Conservation (phyloP, 1,139 yeast species). For the Williopsis jadinii region DNA sequence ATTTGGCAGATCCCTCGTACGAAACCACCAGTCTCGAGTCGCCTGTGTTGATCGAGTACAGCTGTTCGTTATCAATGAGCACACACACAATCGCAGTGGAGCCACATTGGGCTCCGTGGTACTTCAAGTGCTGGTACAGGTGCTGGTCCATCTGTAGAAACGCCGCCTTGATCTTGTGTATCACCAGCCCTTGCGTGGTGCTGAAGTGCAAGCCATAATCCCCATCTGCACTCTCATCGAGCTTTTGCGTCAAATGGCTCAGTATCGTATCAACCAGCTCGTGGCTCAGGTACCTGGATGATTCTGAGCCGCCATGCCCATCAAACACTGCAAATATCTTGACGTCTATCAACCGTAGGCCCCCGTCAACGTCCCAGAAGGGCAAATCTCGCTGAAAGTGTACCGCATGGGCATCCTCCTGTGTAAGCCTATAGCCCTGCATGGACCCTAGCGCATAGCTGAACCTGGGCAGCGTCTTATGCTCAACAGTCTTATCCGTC, state of each 20-base stretch:
- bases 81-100: constrained; percentile 59
- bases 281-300: constrained; percentile 51
- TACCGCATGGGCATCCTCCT: constrained; percentile 69
- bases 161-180: constrained; percentile 37
- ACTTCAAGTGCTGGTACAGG: constrained; percentile 33
- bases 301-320: constrained; percentile 70
- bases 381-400: constrained; percentile 21
- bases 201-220: constrained; percentile 9
- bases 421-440: constrained; percentile 72
- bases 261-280: constrained; percentile 33
- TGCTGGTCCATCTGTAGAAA: constrained; percentile 54
- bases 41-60: constrained; percentile 64
- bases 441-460: constrained; percentile 65
- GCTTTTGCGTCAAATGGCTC: constrained; percentile 19
- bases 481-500: constrained; percentile 37
- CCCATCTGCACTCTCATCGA: not conserved
- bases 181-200: constrained; percentile 33
- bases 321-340: constrained; percentile 71
- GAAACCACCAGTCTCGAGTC: constrained; percentile 66
- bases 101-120: constrained; percentile 39
- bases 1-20: constrained; percentile 43
- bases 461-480: constrained; percentile 35
- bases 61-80: constrained; percentile 37
- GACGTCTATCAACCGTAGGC: constrained; percentile 26
- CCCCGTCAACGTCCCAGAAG: constrained; percentile 24